Evolutionary conservation across 345 rosid species (phyloP), one percentile per base, ranked within the genome.

Genomic region (Melastoma malabathricum): DNA sequence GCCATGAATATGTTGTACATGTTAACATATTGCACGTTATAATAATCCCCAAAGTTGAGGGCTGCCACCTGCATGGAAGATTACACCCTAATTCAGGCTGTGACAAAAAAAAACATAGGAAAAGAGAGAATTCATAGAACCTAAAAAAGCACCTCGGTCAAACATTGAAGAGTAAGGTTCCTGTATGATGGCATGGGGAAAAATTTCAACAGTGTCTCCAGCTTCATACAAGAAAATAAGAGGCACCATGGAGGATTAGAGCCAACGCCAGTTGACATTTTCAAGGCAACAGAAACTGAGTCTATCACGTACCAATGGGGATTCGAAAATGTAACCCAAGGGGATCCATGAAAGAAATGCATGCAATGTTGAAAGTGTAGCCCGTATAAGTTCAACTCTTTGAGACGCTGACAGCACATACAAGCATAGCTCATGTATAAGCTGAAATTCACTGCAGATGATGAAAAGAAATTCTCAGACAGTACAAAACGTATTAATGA

Each of bases 331-430:
- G 72, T 93, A 93, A 65, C 97, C 99, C 73, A 93, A 59, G 2
- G 99, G 99, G 59, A 93, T 93, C 99, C 99, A 88, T 4, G 99
- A 93, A 66, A 93, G 97, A 64, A 85, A 93, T 57, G 97, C 99
- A 76, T 88, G 99, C 73, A 93, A 69, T 9, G 99, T 85, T 57
- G 99, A 85, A 45, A 93, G 68, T 2, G 99, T 93, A 47, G 97
- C 95, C 25, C 88, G 81, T 64, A 84, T 80, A 54, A 88, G 97
- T 75, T 93, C 99, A 58, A 81, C 73, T 74, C 95, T 83, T 64
- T 93, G 95, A 47, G 99, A 93, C 45, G 83, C 97, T 54, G 99
- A 93, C 22, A 93, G 81, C 44, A 93, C 94, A 61, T 87, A 93
- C 50, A 88, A 70, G 88, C 99, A 93, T 60, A 93, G 66, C 79